Conservation (phyloP, 192 early-diverging fungal genomes). For the Kickxella alabastrina region DNA sequence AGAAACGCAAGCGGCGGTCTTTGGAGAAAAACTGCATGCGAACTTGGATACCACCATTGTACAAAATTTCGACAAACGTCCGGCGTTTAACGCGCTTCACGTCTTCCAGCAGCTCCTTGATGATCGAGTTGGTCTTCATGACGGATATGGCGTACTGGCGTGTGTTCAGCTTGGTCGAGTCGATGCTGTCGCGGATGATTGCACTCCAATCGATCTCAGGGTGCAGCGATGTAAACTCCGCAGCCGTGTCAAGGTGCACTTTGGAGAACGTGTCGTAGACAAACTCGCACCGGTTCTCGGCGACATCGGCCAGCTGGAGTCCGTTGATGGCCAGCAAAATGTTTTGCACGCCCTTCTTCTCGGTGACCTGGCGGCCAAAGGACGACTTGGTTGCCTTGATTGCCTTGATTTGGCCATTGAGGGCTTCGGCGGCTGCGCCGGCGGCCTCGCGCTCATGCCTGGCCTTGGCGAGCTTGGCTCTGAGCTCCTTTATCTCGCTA, state of each 20-base stretch:
- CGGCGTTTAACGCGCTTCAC: slow-evolving; percentile 30
- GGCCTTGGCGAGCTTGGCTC: slow-evolving; percentile 8
- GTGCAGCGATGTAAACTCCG: slow-evolving; percentile 46
- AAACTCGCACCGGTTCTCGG: slow-evolving; percentile 40
- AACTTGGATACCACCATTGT: slow-evolving; percentile 34
- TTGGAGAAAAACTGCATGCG: slow-evolving; percentile 45
- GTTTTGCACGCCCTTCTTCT: slow-evolving; percentile 40
- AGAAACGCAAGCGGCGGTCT: slow-evolving; percentile 35
- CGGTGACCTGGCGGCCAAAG: slow-evolving; percentile 30
- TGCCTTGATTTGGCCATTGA: slow-evolving; percentile 25
- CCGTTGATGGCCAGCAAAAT: slow-evolving; percentile 47
- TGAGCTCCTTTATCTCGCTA: slow-evolving; percentile 27
- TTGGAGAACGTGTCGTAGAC: slow-evolving; percentile 42
- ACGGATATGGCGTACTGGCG: slow-evolving; percentile 37
- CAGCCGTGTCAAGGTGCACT: slow-evolving; percentile 28
- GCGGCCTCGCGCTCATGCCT: slow-evolving; percentile 19
- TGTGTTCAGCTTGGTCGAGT: slow-evolving; percentile 6
- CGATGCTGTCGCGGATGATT: slow-evolving; percentile 20
- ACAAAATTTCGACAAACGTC: slow-evolving; percentile 40
- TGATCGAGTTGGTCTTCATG: slow-evolving; percentile 40
- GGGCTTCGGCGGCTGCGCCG: slow-evolving; percentile 8
- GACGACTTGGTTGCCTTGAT: slow-evolving; percentile 31
- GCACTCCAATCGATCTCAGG: slow-evolving; percentile 50
- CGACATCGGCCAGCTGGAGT: slow-evolving; percentile 23
- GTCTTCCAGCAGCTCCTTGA: slow-evolving; percentile 42